Percentiles rank a stretch among this genome's conserved stretches.
These are phyloP conservation scores for Juncus inflexus DNA, from an alignment of 176 grass and related monocot genomes.

Conservation along the genomic window DNA sequence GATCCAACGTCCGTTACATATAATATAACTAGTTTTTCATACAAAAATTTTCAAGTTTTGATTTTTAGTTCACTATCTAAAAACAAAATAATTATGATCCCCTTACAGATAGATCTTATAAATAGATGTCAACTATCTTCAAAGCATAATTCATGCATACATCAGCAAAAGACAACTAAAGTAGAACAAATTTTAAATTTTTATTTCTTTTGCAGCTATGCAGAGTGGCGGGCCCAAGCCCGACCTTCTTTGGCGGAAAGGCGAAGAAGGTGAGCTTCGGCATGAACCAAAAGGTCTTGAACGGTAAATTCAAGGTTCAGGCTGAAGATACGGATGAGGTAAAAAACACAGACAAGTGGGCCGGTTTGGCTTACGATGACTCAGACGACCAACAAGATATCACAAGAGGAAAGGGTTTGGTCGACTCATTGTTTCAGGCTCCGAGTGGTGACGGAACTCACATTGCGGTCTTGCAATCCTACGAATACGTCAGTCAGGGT, in stretches of 20 bases:
- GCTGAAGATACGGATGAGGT: constrained; percentile 51
- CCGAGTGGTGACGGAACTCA: constrained; percentile 78
- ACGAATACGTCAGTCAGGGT: constrained; percentile 91
- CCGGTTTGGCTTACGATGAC: constrained; percentile 45
- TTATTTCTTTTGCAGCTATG: constrained; percentile 14
- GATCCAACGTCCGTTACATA: no score
- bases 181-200: neutral
- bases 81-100: no score
- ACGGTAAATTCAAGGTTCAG: constrained; percentile 19
- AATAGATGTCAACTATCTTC: neutral
- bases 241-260: constrained; percentile 36
- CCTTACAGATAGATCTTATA: no score
- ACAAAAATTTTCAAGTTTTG: no score
- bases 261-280: constrained; percentile 29
- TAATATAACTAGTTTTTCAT: no score
- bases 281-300: constrained; percentile 4
- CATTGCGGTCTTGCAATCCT: constrained; percentile 73
- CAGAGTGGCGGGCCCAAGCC: constrained; percentile 13
- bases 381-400: constrained; percentile 99
- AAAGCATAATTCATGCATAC: neutral
- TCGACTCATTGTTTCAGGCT: constrained; percentile 73
- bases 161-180: no score
- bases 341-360: constrained; percentile 65
- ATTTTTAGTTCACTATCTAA: no score
- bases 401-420: constrained; percentile 75